Conservation (phyloP, 805 yeast species). For the Myxozyma monticola region DNA sequence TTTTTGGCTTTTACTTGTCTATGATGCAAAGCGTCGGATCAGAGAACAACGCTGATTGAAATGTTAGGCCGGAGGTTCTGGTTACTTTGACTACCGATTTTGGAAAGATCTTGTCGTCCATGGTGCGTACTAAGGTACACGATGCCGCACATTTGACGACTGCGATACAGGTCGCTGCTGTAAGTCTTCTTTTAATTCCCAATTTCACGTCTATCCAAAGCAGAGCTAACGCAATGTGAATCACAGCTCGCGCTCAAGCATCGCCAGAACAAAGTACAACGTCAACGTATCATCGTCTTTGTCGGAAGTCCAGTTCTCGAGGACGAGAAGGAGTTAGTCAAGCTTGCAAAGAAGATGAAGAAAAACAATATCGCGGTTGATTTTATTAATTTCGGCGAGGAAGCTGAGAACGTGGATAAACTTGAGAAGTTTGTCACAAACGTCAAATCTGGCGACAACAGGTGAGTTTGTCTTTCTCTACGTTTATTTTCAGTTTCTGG, state of each 20-base stretch:
- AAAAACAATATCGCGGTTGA: slow-evolving; percentile 90
- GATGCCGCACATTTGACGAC: slow-evolving; percentile 72
- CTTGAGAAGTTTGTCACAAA: slow-evolving; percentile 74
- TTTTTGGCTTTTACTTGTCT: background rate
- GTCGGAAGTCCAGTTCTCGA: slow-evolving; percentile 84
- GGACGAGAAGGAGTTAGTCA: slow-evolving; percentile 67
- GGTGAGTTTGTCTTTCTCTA: slow-evolving; percentile 31
- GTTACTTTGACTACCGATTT: slow-evolving; percentile 84
- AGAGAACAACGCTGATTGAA: background rate
- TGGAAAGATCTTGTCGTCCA: slow-evolving; percentile 80
- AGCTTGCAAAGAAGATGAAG: slow-evolving; percentile 86
- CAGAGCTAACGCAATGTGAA: too few species aligned
- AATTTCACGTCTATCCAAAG: too few species aligned
- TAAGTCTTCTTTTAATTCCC: slow-evolving; percentile 14
- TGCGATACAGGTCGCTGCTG: slow-evolving; percentile 87
- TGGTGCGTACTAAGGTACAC: slow-evolving; percentile 70
- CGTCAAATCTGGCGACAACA: slow-evolving; percentile 66
- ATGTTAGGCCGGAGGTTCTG: slow-evolving; percentile 73
- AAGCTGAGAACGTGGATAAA: slow-evolving; percentile 68
- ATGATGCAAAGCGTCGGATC: background rate
- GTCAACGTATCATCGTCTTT: slow-evolving; percentile 84
- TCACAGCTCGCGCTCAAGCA: slow-evolving; percentile 77
- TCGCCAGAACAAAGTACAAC: slow-evolving; percentile 90
- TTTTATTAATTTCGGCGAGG: slow-evolving; percentile 90
- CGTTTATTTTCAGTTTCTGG: too few species aligned